Percentiles rank a stretch among this genome's conserved stretches.
Evolutionary conservation across 768 basidiomycete genomes (phyloP).

Genomic region (Collybiopsis confluens): DNA sequence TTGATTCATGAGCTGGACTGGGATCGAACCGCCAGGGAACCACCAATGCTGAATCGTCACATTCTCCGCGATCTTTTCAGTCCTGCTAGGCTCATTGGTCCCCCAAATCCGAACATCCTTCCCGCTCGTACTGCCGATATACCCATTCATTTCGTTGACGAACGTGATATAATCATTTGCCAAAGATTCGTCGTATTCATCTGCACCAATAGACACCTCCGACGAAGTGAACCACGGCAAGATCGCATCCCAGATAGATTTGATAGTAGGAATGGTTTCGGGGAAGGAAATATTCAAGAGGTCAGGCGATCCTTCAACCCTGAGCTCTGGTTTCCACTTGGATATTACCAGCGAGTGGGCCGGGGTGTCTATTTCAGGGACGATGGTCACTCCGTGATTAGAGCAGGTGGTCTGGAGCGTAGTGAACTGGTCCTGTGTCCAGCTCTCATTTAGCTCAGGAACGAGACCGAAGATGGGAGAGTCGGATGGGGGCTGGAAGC

Average conservation of each 20-base stretch:
- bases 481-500: constrained; percentile 31
- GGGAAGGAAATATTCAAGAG: constrained; percentile 35
- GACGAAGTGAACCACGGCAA: constrained; percentile 33
- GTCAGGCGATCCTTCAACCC: constrained; percentile 27
- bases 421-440: constrained; percentile 26
- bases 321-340: constrained; percentile 42
- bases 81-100: constrained; percentile 33
- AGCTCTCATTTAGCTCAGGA: constrained; percentile 36
- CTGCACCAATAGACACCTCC: constrained; percentile 44
- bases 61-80: constrained; percentile 29
- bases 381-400: constrained; percentile 30
- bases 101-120: constrained; percentile 41
- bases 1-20: constrained; percentile 26
- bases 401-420: constrained; percentile 33
- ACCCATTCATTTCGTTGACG: constrained; percentile 38
- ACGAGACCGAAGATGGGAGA: constrained; percentile 32
- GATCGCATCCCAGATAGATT: constrained; percentile 37
- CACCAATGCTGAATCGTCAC: constrained; percentile 45
- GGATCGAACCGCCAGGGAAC: constrained; percentile 27
- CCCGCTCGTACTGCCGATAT: constrained; percentile 24
- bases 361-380: constrained; percentile 42
- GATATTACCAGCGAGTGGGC: constrained; percentile 40
- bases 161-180: constrained; percentile 39
- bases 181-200: constrained; percentile 33
- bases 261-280: constrained; percentile 37